Conservation (phyloP, 176 grass and related monocot genomes). For the Hordeum vulgare region MorexV3_pseudomolecules_assembly NC_058524.1:511574668-511575167, state of each 20-base stretch:
- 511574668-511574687: slow-evolving; percentile 27
- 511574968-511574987: background rate
- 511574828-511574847: background rate
- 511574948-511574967: background rate
- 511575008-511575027: slow-evolving; percentile 28
- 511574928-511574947: slow-evolving; percentile 74
- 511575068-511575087: slow-evolving; percentile 87
- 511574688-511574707: slow-evolving; percentile 34
- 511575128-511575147: background rate
- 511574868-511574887: slow-evolving; percentile 4
- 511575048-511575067: slow-evolving; percentile 94
- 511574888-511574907: slow-evolving; percentile 80
- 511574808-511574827: background rate
- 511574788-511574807: slow-evolving; percentile 31
- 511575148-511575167: background rate
- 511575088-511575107: slow-evolving; percentile 54
- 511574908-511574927: slow-evolving; percentile 81
- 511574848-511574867: background rate
- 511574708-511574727: slow-evolving; percentile 41
- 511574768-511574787: slow-evolving; percentile 85
- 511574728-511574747: slow-evolving; percentile 19
- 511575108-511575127: background rate
- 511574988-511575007: background rate
- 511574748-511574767: slow-evolving; percentile 56
- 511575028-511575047: slow-evolving; percentile 96